Conservation (phyloP, 2,329 filamentous ascomycete genomes). For the Arthrobotrys megalospora region DNA sequence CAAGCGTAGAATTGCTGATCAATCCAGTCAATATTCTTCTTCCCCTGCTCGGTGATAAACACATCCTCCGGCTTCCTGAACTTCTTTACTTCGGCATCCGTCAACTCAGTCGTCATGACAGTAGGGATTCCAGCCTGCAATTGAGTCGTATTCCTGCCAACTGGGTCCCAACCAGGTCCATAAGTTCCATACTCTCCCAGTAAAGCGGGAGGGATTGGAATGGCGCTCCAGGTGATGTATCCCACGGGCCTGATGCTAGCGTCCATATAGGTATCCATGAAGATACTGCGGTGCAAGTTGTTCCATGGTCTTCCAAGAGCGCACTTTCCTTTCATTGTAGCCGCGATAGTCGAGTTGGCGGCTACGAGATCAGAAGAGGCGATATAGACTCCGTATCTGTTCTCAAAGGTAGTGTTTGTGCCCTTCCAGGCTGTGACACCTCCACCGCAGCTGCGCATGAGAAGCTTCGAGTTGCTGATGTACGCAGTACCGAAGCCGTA, state of each 20-base stretch:
- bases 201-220: constrained; percentile 70
- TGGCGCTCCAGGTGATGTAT: constrained; percentile 72
- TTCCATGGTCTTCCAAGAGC: constrained; percentile 77
- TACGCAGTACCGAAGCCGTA: constrained; percentile 79
- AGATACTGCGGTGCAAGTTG: constrained; percentile 73
- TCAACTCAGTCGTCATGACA: constrained; percentile 70
- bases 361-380: constrained; percentile 72
- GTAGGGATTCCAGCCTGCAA: constrained; percentile 36
- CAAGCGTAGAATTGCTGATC: constrained; percentile 65
- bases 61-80: constrained; percentile 69
- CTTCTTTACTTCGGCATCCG: constrained; percentile 66
- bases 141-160: constrained; percentile 67
- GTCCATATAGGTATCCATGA: constrained; percentile 73
- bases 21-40: constrained; percentile 71
- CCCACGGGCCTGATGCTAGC: constrained; percentile 71
- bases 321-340: constrained; percentile 69
- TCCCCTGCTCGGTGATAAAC: constrained; percentile 70
- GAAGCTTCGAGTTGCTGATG: constrained; percentile 72
- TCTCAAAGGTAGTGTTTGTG: constrained; percentile 76
- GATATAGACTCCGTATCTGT: constrained; percentile 79
- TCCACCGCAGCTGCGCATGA: constrained; percentile 75
- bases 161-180: constrained; percentile 73
- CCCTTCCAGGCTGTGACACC: constrained; percentile 77
- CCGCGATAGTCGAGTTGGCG: constrained; percentile 71
- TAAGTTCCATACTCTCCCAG: constrained; percentile 73